These are phyloP conservation scores for Priceomyces castillae DNA, from an alignment of 805 yeast species.

Conservation along the genomic window DNA sequence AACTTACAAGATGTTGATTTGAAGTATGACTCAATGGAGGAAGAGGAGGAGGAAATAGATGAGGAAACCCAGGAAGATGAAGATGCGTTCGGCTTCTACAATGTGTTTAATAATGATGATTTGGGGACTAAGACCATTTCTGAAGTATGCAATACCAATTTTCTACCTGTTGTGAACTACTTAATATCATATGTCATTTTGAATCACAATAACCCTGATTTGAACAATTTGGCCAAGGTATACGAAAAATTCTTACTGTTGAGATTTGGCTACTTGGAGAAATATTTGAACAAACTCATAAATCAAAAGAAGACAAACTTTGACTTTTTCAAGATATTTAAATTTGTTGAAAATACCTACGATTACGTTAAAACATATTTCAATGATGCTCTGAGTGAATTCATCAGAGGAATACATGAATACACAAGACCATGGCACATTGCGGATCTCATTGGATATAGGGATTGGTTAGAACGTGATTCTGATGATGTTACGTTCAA, in stretches of 20 bases:
- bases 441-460: slow-evolving; percentile 28
- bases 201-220: slow-evolving; percentile 13
- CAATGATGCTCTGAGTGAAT: slow-evolving; percentile 11
- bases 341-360: slow-evolving; percentile 35
- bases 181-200: slow-evolving; percentile 31
- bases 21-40: slow-evolving; percentile 12
- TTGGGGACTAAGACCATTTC: not conserved
- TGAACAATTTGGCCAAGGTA: slow-evolving; percentile 18
- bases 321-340: slow-evolving; percentile 25
- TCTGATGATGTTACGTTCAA: not conserved
- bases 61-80: not conserved
- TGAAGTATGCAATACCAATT: slow-evolving; percentile 5
- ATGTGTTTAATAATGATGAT: not conserved
- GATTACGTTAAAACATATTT: slow-evolving; percentile 25
- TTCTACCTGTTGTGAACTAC: slow-evolving; percentile 30
- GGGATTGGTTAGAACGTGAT: slow-evolving; percentile 29
- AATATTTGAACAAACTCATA: slow-evolving; percentile 9
- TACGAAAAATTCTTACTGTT: slow-evolving; percentile 22
- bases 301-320: slow-evolving; percentile 3
- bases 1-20: not conserved
- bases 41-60: slow-evolving; percentile 11
- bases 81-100: not conserved
- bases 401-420: slow-evolving; percentile 12
- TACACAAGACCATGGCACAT: slow-evolving; percentile 25
- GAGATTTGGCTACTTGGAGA: slow-evolving; percentile 19